These are phyloP conservation scores for Phaeosphaeriaceae sp. DNA, from an alignment of 2,329 filamentous ascomycete genomes.

Conservation along the genomic window DNA sequence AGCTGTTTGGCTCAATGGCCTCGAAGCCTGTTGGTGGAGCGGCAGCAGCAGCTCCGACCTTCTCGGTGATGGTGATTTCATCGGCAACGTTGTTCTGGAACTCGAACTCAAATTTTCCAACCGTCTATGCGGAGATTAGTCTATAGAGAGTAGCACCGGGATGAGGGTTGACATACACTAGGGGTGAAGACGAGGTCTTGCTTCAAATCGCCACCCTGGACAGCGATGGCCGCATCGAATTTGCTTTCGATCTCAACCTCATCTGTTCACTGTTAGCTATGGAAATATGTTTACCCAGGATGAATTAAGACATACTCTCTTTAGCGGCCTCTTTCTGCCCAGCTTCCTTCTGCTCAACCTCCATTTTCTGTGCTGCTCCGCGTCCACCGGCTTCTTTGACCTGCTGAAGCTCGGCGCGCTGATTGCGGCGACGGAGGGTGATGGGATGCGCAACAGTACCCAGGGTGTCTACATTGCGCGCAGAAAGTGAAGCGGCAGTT, in stretches of 20 bases:
- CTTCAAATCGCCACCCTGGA: conserved; percentile 27
- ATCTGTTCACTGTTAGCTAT: conserved; percentile 6
- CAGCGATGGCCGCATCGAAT: conserved; percentile 13
- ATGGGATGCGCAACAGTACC: neutral
- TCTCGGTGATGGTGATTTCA: conserved; percentile 27
- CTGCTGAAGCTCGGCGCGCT: conserved; percentile 1
- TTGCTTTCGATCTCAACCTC: conserved; percentile 17
- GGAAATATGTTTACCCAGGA: neutral
- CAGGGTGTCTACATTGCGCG: neutral
- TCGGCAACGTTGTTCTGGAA: conserved; percentile 24
- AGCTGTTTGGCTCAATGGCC: conserved; percentile 26
- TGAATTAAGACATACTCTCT: conserved; percentile 7
- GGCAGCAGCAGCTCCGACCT: conserved; percentile 20
- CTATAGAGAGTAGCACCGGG: too few relatives aligned
- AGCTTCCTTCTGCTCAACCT: conserved; percentile 1
- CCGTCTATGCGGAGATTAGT: conserved; percentile 2
- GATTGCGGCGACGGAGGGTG: conserved; percentile 1
- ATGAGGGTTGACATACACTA: conserved; percentile 2
- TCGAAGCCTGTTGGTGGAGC: conserved; percentile 26
- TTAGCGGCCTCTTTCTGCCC: conserved; percentile 8
- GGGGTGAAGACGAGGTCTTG: conserved; percentile 30
- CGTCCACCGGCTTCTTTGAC: neutral
- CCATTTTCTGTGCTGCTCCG: neutral
- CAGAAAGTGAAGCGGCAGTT: neutral
- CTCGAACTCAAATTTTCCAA: conserved; percentile 31